These are phyloP conservation scores for Eucalyptus viminalis DNA, from an alignment of 345 rosid genomes.

Conservation along the genomic window DNA sequence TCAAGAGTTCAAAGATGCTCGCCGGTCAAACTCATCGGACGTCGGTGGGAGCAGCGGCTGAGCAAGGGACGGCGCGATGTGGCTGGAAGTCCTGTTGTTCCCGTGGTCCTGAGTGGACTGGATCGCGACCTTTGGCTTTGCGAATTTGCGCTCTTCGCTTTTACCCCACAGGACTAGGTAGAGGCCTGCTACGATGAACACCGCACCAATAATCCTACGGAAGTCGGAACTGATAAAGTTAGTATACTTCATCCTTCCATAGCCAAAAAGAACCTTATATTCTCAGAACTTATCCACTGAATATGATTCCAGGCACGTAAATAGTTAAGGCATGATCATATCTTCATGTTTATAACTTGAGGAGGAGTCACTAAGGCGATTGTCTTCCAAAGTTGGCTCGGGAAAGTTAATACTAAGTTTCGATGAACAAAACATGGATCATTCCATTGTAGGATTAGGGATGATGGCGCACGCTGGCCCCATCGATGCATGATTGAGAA, in stretches of 20 bases:
- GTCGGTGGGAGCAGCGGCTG: slow-evolving; percentile 86
- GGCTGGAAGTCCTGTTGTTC: slow-evolving; percentile 21
- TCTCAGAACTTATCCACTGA: background rate
- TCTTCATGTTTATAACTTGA: background rate
- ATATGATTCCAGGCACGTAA: background rate
- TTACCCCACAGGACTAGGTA: slow-evolving; percentile 93
- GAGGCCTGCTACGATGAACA: slow-evolving; percentile 57
- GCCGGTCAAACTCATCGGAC: slow-evolving; percentile 62
- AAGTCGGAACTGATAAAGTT: background rate
- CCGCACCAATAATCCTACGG: slow-evolving; percentile 86
- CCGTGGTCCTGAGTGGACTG: slow-evolving; percentile 54
- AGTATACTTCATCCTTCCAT: background rate
- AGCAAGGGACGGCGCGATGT: slow-evolving; percentile 35
- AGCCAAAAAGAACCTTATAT: background rate
- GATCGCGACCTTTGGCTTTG: slow-evolving; percentile 26
- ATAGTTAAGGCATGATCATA: background rate
- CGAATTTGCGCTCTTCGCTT: slow-evolving; percentile 69
- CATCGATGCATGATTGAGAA: background rate
- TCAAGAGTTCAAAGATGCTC: background rate
- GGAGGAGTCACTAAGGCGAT: background rate
- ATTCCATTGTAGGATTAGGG: background rate
- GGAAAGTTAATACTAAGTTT: background rate
- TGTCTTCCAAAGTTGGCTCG: background rate
- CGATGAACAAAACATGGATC: background rate
- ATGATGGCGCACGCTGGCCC: background rate